These are phyloP conservation scores for Chlorophyllum brunneum DNA, from an alignment of 768 basidiomycete genomes.

Conservation along the genomic window DNA sequence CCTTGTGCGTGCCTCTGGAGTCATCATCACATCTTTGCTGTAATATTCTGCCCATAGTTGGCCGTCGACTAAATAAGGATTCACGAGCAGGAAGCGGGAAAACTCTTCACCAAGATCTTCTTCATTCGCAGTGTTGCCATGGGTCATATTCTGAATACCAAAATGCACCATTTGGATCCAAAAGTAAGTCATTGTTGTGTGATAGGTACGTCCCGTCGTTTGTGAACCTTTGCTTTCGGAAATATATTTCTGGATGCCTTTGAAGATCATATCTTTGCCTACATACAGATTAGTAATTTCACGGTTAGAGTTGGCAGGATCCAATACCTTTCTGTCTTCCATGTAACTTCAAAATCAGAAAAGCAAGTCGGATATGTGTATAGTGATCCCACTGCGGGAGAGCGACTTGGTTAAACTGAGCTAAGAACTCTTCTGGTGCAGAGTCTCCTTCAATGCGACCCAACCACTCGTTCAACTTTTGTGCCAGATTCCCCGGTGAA, in stretches of 20 bases:
- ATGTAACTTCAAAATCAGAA: constrained; percentile 33
- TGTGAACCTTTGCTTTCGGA: constrained; percentile 29
- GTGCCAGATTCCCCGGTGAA: constrained; percentile 21
- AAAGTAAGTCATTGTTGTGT: constrained; percentile 47
- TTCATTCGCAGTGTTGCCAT: neutral
- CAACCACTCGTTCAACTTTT: constrained; percentile 36
- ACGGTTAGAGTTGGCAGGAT: neutral
- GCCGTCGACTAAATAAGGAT: constrained; percentile 37
- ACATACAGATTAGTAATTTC: neutral
- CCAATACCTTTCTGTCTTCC: constrained; percentile 38
- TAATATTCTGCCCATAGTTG: constrained; percentile 42
- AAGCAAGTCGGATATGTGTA: constrained; percentile 42
- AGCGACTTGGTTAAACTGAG: constrained; percentile 27
- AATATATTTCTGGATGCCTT: constrained; percentile 38
- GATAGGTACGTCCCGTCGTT: constrained; percentile 34
- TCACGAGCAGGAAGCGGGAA: constrained; percentile 33
- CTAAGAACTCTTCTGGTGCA: constrained; percentile 28
- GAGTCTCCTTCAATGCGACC: constrained; percentile 25
- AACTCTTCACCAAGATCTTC: constrained; percentile 24
- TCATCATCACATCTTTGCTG: constrained; percentile 40
- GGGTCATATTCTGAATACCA: neutral
- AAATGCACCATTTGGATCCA: constrained; percentile 49
- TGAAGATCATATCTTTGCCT: constrained; percentile 44
- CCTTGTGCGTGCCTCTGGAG: constrained; percentile 28
- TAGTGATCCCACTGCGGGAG: constrained; percentile 47